phyloP scores from a whole-genome alignment of 768 basidiomycete species.

The Royoungia palumana region DNA sequence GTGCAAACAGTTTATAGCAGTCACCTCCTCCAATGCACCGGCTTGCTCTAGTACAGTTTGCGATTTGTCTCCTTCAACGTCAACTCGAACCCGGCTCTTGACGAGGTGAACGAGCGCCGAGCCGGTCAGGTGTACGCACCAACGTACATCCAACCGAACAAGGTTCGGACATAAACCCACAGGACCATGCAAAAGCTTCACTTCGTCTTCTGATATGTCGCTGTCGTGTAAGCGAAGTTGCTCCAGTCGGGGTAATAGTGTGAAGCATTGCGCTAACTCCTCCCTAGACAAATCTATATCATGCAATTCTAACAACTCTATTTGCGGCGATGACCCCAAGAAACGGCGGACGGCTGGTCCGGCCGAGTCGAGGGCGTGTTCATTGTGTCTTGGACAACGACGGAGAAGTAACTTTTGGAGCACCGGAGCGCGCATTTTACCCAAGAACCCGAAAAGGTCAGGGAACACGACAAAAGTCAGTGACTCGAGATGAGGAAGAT shows the following conservation, averaged over 20 bases:
- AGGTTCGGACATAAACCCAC: slow-evolving; percentile 46
- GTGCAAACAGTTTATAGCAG: slow-evolving; percentile 55
- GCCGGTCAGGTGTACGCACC: slow-evolving; percentile 56
- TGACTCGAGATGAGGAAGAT: slow-evolving; percentile 27
- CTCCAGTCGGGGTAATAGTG: slow-evolving; percentile 38
- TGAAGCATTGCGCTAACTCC: slow-evolving; percentile 36
- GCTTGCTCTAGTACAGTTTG: slow-evolving; percentile 3
- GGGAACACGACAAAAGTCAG: slow-evolving; percentile 31
- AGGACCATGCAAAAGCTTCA: slow-evolving; percentile 38
- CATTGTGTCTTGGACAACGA: slow-evolving; percentile 22
- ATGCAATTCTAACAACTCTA: slow-evolving; percentile 46
- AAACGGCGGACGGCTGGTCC: slow-evolving; percentile 31
- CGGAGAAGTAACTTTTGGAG: slow-evolving; percentile 41
- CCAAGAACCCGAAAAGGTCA: slow-evolving; percentile 27
- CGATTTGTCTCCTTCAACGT: background rate
- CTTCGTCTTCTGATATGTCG: slow-evolving; percentile 48
- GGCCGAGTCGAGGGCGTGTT: slow-evolving; percentile 16
- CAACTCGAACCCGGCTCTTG: slow-evolving; percentile 32
- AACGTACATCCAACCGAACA: slow-evolving; percentile 50
- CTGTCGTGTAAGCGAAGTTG: slow-evolving; percentile 56
- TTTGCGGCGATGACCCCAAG: slow-evolving; percentile 29
- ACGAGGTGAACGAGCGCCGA: slow-evolving; percentile 49
- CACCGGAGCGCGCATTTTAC: slow-evolving; percentile 33
- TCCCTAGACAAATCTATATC: slow-evolving; percentile 44
- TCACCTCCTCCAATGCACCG: slow-evolving; percentile 42